Percentiles rank a stretch among this genome's conserved stretches.
Evolutionary conservation across 1,284 basidiomycete species (phyloP).

Genomic region (Vanrija humicola): DNA sequence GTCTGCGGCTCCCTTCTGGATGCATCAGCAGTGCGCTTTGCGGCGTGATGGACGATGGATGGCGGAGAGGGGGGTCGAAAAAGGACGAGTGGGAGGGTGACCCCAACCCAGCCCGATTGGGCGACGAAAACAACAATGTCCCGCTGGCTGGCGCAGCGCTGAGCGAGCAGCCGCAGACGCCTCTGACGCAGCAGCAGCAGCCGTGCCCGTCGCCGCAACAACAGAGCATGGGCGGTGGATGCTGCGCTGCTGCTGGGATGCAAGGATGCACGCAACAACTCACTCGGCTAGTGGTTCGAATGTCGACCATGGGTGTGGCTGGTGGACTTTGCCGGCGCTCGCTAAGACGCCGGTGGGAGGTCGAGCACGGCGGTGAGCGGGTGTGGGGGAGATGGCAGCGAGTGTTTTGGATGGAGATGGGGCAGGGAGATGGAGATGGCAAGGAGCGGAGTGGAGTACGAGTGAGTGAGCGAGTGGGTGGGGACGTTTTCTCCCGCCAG

Average conservation of each 20-base stretch:
- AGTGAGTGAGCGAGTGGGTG: not conserved
- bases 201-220: too few species aligned
- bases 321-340: not conserved
- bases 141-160: not conserved
- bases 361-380: not conserved
- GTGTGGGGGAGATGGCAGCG: not conserved
- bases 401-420: not conserved
- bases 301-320: slow-evolving; percentile 13
- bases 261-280: slow-evolving; percentile 1
- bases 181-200: not conserved
- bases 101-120: not conserved
- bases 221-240: not conserved
- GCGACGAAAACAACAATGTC: slow-evolving; percentile 16
- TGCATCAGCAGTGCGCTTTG: not conserved
- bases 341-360: not conserved
- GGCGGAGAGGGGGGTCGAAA: not conserved
- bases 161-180: not conserved
- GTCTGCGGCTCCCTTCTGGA: not conserved
- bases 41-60: not conserved
- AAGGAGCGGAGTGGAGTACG: not conserved
- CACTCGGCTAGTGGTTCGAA: slow-evolving; percentile 10
- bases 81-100: not conserved
- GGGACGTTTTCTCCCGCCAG: not conserved
- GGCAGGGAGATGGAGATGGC: not conserved
- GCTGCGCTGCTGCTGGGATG: not conserved